Base-by-base conservation (phyloP, 441 rosid genomes). In the Euphorbia celastroides region DNA sequence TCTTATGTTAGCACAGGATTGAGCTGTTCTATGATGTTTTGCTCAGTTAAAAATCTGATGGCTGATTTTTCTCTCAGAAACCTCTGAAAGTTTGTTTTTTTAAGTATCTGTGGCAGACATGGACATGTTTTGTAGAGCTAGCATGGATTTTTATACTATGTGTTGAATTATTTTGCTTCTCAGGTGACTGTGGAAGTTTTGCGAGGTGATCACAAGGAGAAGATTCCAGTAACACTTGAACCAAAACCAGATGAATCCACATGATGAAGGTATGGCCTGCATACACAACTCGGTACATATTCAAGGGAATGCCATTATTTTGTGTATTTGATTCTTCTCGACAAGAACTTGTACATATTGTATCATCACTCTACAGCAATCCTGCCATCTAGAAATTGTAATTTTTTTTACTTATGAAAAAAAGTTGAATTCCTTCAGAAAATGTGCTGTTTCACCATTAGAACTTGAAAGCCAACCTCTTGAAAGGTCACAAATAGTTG, bases 191-290 rank as follows among this genome's bases (percentile, higher is more conserved):
- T 94, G 70, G 97, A 91, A 83, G 96, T 94, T 50, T 75, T 94
- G 75, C 88, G 96, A 1, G 96, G 96, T 11, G 96, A 93, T 77
- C 99, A 84, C 67, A 87, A 91, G 80, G 97, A 94, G 80, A 88
- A 89, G 82, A 86, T 91, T 69, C 82, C 96, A 1, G 93, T 93
- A 57, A 58, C 32, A 57, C 96, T 93, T 27, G 97, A 93, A 81
- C 88, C 99, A 28, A 91, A 88, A 78, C 76, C 86, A 3, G 97
- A 93, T 17, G 92, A 85, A 76, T 75, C 98, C 2, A 89, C 77
- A 2, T 36, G 26, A 54, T 26, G 27, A 55, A 57, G 70, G 66
- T 70, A 66, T 14, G 60, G 62, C 34, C 62, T 68, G 70, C 71
- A 68, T 60, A 68, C 26, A 60, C 34, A 56, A 60, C 63, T 51